Base-by-base conservation (phyloP, 1,139 yeast genomes). In the Sugiyamaella sp. region DNA sequence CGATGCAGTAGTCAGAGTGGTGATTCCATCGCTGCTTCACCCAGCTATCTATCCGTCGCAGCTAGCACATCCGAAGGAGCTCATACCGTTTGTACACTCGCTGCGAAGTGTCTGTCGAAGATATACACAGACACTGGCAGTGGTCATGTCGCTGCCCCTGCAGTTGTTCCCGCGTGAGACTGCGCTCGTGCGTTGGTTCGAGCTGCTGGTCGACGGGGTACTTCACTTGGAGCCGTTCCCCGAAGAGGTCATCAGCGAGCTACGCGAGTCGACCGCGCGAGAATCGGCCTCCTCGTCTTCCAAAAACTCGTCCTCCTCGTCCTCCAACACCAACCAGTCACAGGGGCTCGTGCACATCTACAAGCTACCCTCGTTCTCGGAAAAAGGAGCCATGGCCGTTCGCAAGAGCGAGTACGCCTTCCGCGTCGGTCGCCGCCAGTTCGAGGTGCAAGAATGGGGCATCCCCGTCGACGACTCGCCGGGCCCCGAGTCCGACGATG, bases 381-480 rank as follows among this genome's bases (percentile, higher is more conserved):
- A 86, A 44, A 71, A 82, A 43, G 98, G 99, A 0, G 76, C 82
- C 62, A 91, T 90, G 97, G 81, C 82, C 62, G 79, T 82, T 1
- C 81, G 84, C 54, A 76, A 77, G 54, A 86, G 89, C 52, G 97
- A 91, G 70, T 85, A 80, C 69, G 91, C 96, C 2, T 93, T 91
- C 72, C 84, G 86, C 65, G 89, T 89, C 58, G 93, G 96, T 12
- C 78, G 87, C 58, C 83, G 84, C 70, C 83, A 80, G 65, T 89
- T 93, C 67, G 96, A 87, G 64, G 86, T 91, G 55, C 91, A 87
- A 60, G 89, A 84, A 65, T 91, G 97, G 96, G 89, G 96, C 21
- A 93, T 93, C 46, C 98, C 99, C 0, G 96, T 93, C 1, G 97
- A 89, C 57, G 90, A 84, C 20, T 16, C 42, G n/a, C 41, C 42